Conservation (phyloP, 2,329 filamentous ascomycete species). For the Scortechinia acanthostroma region DNA sequence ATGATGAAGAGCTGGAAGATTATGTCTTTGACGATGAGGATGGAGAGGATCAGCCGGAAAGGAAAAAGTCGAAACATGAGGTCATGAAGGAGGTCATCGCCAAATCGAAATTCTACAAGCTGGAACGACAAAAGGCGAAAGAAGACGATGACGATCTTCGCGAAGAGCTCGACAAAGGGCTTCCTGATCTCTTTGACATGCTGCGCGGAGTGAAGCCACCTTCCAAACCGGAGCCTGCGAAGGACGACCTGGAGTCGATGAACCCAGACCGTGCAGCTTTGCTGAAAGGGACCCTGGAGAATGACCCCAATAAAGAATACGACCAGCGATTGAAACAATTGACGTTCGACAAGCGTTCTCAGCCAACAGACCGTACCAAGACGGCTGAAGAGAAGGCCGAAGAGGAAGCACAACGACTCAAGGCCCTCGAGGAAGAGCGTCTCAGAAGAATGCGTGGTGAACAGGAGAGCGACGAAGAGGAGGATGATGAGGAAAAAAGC, state of each 20-base stretch:
- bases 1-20: slow-evolving; percentile 30
- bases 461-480: slow-evolving; percentile 56
- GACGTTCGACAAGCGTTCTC: slow-evolving; percentile 75
- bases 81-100: slow-evolving; percentile 97
- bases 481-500: slow-evolving; percentile 31
- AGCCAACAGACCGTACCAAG: slow-evolving; percentile 81
- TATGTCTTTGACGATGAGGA: slow-evolving; percentile 30
- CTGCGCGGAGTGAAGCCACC: slow-evolving; percentile 25
- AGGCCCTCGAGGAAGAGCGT: slow-evolving; percentile 76
- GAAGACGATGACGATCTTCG: slow-evolving; percentile 88
- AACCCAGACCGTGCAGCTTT: slow-evolving; percentile 5
- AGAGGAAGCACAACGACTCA: slow-evolving; percentile 70
- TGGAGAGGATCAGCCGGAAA: slow-evolving; percentile 57
- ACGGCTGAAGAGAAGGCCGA: slow-evolving; percentile 79
- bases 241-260: background rate
- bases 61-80: slow-evolving; percentile 91
- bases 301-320: slow-evolving; percentile 76
- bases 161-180: slow-evolving; percentile 75
- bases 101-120: slow-evolving; percentile 92
- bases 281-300: slow-evolving; percentile 49
- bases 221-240: background rate
- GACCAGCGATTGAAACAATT: slow-evolving; percentile 77
- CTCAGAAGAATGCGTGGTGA: slow-evolving; percentile 82
- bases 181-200: slow-evolving; percentile 69
- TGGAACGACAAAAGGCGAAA: slow-evolving; percentile 84